Base-by-base conservation (phyloP, 805 yeast genomes). In the Blastobotrys terrestris region DNA sequence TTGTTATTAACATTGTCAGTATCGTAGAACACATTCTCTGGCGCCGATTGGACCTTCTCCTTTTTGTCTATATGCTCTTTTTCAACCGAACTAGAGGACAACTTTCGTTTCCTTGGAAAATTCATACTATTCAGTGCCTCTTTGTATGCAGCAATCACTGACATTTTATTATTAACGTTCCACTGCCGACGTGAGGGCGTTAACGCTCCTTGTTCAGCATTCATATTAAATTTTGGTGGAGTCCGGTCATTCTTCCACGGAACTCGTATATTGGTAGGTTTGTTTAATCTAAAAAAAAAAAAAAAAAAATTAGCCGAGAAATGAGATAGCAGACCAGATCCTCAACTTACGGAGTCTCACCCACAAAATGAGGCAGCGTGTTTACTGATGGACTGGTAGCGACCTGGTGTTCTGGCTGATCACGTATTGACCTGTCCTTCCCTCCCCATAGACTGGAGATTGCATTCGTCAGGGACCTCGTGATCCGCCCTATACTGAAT, bases 131-230 rank as follows among this genome's bases (percentile, higher is more conserved):
- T 44, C 47, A 64, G 50, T 11, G 65, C 67, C 48, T 62, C 60
- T 15, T 63, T 52, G 46, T 64, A 64, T 13, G 68, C 67, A 18
- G 54, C 55, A 13, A 64, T 58, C 14, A 64, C 55, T 2, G 67
- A 60, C 8, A 56, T 48, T 5, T 62, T 59, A 48, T 64, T 63
- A 41, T 53, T 48, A 8, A 57, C 44, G 26, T 55, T 39, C 62
- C 63, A 64, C 20, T 21, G 49, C 44, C 45, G 43, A 26, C 44
- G 40, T 15, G 43, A 20, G 11, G 45, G 41, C 22, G 18, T 18
- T 18, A 15, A 21, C 44, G 16, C 22, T 13, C 41, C 47, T 39
- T 15, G 46, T 20, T 31, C 40, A 45, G n/a, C 31, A n/a, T 5
- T 40, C 51, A 49, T 49, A 40, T 50, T 50, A 39, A 51, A 51